Percentiles rank a stretch among this genome's conserved stretches.
Conservation (phyloP, 2,329 filamentous ascomycete species). For the Lanzia echinophila region DNA sequence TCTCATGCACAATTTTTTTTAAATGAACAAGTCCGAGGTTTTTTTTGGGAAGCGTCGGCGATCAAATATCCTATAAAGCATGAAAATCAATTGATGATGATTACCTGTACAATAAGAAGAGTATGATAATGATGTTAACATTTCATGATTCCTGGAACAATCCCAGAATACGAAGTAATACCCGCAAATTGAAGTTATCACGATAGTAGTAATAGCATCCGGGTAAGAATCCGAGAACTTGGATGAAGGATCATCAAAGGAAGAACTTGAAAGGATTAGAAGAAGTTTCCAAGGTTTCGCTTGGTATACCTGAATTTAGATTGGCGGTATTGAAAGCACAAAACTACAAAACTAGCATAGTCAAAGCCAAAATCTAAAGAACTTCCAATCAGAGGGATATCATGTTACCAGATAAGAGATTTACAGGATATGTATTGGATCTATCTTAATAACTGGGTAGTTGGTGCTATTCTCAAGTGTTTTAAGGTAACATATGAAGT, state of each 20-base stretch:
- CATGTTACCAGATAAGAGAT: not conserved
- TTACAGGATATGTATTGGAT: too few relatives aligned
- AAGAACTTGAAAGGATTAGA: conserved; percentile 3
- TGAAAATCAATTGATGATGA: too few relatives aligned
- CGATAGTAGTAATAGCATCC: not conserved
- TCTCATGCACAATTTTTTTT: conserved; percentile 7
- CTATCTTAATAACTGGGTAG: too few relatives aligned
- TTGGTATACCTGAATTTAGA: conserved; percentile 6
- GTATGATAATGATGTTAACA: too few relatives aligned
- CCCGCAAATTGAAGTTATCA: not conserved
- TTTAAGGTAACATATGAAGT: too few relatives aligned
- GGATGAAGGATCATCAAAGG: conserved; percentile 8
- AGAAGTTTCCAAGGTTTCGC: conserved; percentile 3
- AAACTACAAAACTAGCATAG: not conserved
- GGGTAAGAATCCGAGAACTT: conserved; percentile 9
- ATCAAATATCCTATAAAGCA: too few relatives aligned
- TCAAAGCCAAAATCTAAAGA: too few relatives aligned
- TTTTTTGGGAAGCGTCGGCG: conserved; percentile 1
- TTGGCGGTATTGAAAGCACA: not conserved
- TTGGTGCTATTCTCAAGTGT: too few relatives aligned
- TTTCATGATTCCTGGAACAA: not conserved
- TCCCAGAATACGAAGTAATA: conserved; percentile 1
- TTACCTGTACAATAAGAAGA: not conserved
- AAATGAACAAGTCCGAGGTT: conserved; percentile 6
- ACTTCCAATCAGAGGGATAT: not conserved